Conservation (phyloP, 2,329 filamentous ascomycete species). For the Trichoderma koningiopsis region DNA sequence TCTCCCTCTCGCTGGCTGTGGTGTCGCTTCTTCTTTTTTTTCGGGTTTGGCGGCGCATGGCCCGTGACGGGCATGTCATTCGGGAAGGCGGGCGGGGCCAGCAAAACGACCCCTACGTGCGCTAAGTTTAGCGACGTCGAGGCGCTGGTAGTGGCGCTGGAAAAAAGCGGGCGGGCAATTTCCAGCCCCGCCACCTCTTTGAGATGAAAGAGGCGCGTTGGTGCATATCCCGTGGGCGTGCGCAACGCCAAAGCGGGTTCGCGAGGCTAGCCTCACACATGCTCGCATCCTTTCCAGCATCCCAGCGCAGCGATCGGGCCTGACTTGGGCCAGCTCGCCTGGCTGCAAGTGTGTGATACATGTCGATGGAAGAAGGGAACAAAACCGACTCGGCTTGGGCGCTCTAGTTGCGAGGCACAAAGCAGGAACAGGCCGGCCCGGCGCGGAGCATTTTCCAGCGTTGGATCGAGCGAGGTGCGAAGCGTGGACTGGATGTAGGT, state of each 20-base stretch:
- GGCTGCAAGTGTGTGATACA: conserved; percentile 25
- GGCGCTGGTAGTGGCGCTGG: conserved; percentile 7
- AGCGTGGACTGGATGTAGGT: not conserved
- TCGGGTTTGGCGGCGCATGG: conserved; percentile 23
- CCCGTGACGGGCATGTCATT: conserved; percentile 28
- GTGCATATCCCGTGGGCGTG: conserved; percentile 11
- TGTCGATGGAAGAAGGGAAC: conserved; percentile 15
- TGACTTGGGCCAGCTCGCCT: conserved; percentile 7
- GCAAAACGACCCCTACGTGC: conserved; percentile 8
- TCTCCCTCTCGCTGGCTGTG: not conserved
- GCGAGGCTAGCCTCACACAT: conserved; percentile 18
- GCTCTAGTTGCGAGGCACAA: conserved; percentile 10
- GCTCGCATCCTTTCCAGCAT: not conserved
- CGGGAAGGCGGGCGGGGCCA: conserved; percentile 24
- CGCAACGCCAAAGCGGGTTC: not conserved
- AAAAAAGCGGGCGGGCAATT: conserved; percentile 27
- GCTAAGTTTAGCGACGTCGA: conserved; percentile 23
- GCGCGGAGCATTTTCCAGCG: conserved; percentile 2
- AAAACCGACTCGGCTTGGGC: conserved; percentile 16
- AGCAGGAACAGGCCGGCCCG: conserved; percentile 21
- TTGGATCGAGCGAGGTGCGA: not conserved
- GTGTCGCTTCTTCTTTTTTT: not conserved
- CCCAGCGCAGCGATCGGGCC: conserved; percentile 16
- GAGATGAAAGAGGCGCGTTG: conserved; percentile 14
- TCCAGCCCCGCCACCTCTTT: conserved; percentile 24